Percentiles rank a stretch among this genome's conserved stretches.
These are phyloP conservation scores for Aspergillus haitiensis DNA, from an alignment of 495 filamentous ascomycete genomes.

Conservation along the genomic window DNA sequence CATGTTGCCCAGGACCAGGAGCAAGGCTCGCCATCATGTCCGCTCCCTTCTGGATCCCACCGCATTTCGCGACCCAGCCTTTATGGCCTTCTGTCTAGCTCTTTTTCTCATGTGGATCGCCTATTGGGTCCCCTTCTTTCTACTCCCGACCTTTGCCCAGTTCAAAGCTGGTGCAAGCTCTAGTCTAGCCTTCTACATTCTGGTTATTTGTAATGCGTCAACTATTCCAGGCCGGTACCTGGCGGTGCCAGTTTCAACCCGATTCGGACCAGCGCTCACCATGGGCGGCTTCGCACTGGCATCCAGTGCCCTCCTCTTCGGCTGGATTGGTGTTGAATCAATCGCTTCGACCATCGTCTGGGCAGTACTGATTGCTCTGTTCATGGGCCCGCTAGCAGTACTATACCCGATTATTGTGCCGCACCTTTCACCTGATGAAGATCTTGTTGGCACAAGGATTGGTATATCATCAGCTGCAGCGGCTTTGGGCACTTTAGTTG, in stretches of 20 bases:
- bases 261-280: conserved; percentile 3
- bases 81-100: neutral
- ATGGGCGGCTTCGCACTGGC: neutral
- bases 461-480: conserved; percentile 6
- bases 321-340: conserved; percentile 1
- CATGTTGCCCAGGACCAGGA: neutral
- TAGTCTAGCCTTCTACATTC: conserved; percentile 8
- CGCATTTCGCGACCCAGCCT: conserved; percentile 7
- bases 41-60: neutral
- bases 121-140: conserved; percentile 3
- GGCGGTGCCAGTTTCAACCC: neutral
- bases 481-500: neutral
- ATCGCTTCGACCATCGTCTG: neutral
- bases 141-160: neutral
- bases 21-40: neutral
- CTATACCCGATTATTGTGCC: conserved; percentile 2
- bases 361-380: conserved; percentile 1
- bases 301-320: conserved; percentile 2
- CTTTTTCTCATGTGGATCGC: conserved; percentile 3
- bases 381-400: conserved; percentile 1
- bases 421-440: conserved; percentile 1
- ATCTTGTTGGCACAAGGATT: conserved; percentile 8
- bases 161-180: neutral
- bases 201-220: neutral
- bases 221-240: conserved; percentile 4